These are phyloP conservation scores for Trametes meyenii DNA, from an alignment of 768 basidiomycete species.

Conservation along the genomic window DNA sequence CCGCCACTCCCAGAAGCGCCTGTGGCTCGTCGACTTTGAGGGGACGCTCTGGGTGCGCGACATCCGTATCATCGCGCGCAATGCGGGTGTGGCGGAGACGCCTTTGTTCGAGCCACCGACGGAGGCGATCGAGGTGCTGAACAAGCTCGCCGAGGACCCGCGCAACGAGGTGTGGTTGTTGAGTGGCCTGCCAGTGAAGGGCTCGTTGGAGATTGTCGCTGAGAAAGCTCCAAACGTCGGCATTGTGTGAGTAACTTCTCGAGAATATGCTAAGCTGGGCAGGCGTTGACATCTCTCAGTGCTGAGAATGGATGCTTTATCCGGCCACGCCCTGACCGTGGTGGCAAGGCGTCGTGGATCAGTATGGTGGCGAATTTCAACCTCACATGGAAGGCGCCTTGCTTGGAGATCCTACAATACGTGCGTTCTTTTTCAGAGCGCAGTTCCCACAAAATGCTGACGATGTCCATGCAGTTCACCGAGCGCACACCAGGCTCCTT, in stretches of 20 bases:
- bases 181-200: conserved; percentile 70
- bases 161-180: conserved; percentile 83
- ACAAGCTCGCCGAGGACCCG: conserved; percentile 59
- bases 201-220: conserved; percentile 64
- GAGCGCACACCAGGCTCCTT: conserved; percentile 88
- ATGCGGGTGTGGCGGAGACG: conserved; percentile 10
- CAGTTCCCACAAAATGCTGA: neutral
- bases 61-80: conserved; percentile 33
- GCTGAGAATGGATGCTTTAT: conserved; percentile 91
- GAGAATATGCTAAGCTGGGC: neutral
- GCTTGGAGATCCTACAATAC: conserved; percentile 82
- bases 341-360: conserved; percentile 58
- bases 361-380: conserved; percentile 81
- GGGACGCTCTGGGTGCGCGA: conserved; percentile 77
- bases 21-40: conserved; percentile 79
- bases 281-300: conserved; percentile 37
- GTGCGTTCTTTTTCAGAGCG: conserved; percentile 48
- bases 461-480: conserved; percentile 59
- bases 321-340: conserved; percentile 48
- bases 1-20: conserved; percentile 61
- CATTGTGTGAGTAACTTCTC: conserved; percentile 58
- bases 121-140: conserved; percentile 51
- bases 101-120: conserved; percentile 41
- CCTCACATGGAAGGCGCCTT: conserved; percentile 78
- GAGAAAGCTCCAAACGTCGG: conserved; percentile 67